phyloP scores from a whole-genome alignment of 345 rosid genomes.

The Citrus cavaleriei region DNA sequence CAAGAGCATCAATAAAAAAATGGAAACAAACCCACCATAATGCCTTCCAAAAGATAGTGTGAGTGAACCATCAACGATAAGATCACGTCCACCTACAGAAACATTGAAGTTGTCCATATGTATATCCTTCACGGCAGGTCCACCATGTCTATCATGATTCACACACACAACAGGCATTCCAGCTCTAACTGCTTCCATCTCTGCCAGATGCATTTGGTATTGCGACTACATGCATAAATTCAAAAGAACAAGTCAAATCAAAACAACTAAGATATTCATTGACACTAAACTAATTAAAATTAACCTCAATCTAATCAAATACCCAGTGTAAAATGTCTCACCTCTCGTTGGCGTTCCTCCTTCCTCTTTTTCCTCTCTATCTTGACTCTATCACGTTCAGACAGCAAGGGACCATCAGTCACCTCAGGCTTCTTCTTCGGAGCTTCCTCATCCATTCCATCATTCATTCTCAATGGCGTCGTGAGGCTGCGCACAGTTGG shows the following conservation, averaged over 20 bases:
- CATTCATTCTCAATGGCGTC: conserved; percentile 87
- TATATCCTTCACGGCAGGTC: conserved; percentile 78
- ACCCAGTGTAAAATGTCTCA: conserved; percentile 2
- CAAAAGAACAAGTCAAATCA: background rate
- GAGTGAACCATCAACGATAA: conserved; percentile 81
- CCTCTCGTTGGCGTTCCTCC: conserved; percentile 98
- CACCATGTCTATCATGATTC: conserved; percentile 68
- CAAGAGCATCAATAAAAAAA: background rate
- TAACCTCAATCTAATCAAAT: background rate
- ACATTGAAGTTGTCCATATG: conserved; percentile 90
- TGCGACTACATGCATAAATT: conserved; percentile 52
- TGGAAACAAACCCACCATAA: conserved; percentile 63
- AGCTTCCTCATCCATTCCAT: conserved; percentile 95
- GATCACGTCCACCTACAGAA: conserved; percentile 98
- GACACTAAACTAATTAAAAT: background rate
- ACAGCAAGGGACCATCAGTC: conserved; percentile 70
- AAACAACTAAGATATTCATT: background rate
- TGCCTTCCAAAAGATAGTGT: conserved; percentile 96
- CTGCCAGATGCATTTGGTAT: conserved; percentile 86
- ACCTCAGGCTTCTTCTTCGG: conserved; percentile 92
- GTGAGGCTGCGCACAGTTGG: conserved; percentile 88
- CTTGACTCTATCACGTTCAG: conserved; percentile 80
- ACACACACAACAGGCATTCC: conserved; percentile 93
- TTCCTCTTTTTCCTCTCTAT: conserved; percentile 89
- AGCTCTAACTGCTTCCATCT: conserved; percentile 92